Evolutionary conservation across 2,329 filamentous ascomycete species (phyloP).

Genomic region (Ophiognomonia clavigignenti-juglandacearum): DNA sequence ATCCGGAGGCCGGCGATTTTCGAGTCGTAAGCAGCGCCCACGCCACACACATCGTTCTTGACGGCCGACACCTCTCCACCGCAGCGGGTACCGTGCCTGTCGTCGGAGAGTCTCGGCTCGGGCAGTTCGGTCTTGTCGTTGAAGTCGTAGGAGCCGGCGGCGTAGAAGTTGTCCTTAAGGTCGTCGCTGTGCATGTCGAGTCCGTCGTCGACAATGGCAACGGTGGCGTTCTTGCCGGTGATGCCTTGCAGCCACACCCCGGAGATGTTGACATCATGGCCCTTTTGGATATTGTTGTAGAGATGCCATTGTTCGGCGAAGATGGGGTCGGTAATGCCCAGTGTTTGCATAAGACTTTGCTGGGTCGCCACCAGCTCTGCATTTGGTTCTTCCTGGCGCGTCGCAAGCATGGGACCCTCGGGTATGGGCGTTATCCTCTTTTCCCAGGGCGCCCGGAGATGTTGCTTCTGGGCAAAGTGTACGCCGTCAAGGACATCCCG

Average conservation of each 20-base stretch:
- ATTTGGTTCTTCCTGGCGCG: conserved; percentile 14
- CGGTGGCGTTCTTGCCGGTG: conserved; percentile 82
- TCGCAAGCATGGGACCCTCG: conserved; percentile 20
- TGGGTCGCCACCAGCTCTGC: conserved; percentile 46
- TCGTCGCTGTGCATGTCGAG: conserved; percentile 94
- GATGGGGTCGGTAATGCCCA: conserved; percentile 84
- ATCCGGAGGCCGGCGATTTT: conserved; percentile 91
- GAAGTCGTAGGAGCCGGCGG: conserved; percentile 90
- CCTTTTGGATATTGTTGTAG: conserved; percentile 72
- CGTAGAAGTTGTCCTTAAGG: conserved; percentile 89
- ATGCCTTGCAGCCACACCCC: conserved; percentile 87
- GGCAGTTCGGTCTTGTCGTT: conserved; percentile 80
- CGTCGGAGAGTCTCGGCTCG: conserved; percentile 75
- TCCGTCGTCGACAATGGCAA: conserved; percentile 94
- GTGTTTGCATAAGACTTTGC: conserved; percentile 52
- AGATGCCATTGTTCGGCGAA: conserved; percentile 96
- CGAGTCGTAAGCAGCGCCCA: conserved; percentile 93
- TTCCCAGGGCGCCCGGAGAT: conserved; percentile 44
- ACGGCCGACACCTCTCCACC: conserved; percentile 90
- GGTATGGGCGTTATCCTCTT: conserved; percentile 45
- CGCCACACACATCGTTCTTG: conserved; percentile 87
- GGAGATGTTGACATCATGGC: conserved; percentile 95
- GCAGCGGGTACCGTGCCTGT: conserved; percentile 88
- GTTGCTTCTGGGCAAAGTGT: conserved; percentile 72
- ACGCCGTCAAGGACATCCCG: conserved; percentile 66